A percentile compares a stretch with the other conserved stretches of the same genome.
Evolutionary conservation across 371 early-diverging fungal species (phyloP).

Genomic region (Mortierella sp.): DNA sequence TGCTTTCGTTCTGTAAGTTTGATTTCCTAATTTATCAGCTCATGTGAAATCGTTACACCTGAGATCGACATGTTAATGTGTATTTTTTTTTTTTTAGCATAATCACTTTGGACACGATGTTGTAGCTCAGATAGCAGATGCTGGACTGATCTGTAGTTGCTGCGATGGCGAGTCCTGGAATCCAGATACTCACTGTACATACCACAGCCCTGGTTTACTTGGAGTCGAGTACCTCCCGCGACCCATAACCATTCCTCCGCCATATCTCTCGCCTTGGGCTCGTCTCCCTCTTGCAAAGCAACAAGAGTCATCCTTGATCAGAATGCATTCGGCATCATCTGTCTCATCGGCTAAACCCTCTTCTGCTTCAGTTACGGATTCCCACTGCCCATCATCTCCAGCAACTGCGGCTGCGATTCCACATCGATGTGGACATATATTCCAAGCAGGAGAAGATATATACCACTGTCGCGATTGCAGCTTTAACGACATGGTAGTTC

Average conservation of each 20-base stretch:
- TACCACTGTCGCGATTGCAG: slow-evolving; percentile 55
- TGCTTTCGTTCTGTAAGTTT: slow-evolving; percentile 52
- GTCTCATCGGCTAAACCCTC: too few relatives aligned
- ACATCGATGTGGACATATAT: slow-evolving; percentile 36
- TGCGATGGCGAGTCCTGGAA: slow-evolving; percentile 34
- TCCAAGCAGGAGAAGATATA: slow-evolving; percentile 42
- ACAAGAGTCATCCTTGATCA: neutral
- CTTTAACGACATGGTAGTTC: slow-evolving; percentile 25
- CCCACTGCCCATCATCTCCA: neutral
- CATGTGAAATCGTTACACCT: neutral
- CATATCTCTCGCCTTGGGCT: neutral
- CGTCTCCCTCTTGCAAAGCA: neutral
- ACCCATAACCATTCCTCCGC: neutral
- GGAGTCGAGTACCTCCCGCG: slow-evolving; percentile 21
- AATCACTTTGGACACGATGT: slow-evolving; percentile 39
- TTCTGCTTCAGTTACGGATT: neutral
- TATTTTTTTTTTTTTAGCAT: slow-evolving; percentile 19
- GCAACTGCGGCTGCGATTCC: neutral
- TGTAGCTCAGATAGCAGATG: slow-evolving; percentile 16
- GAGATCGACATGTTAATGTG: neutral
- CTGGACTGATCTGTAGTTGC: slow-evolving; percentile 31
- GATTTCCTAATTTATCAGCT: neutral
- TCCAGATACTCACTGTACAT: slow-evolving; percentile 14
- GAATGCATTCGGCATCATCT: neutral
- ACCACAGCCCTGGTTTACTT: slow-evolving; percentile 19